Conservation (phyloP, 441 rosid species). For the Gossypium davidsonii region DNA sequence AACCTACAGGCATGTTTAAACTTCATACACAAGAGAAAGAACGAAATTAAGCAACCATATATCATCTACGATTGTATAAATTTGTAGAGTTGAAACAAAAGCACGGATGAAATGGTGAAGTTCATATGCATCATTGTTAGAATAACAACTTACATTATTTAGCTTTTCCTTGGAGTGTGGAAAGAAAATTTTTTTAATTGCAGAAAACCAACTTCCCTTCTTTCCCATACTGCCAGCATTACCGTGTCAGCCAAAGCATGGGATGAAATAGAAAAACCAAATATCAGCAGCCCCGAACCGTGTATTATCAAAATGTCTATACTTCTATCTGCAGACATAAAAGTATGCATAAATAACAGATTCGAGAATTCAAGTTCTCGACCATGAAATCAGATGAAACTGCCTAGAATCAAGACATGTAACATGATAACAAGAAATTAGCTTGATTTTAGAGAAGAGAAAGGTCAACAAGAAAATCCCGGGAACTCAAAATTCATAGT, state of each 20-base stretch:
- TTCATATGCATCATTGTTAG: background rate
- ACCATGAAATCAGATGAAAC: constrained; percentile 3
- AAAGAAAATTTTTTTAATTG: constrained; percentile 71
- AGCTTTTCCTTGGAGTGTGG: constrained; percentile 69
- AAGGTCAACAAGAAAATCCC: constrained; percentile 7
- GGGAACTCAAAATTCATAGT: background rate
- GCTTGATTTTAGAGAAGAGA: background rate
- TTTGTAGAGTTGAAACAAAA: background rate
- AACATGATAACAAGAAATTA: background rate
- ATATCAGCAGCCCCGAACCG: constrained; percentile 13
- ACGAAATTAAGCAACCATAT: background rate
- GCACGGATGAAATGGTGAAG: background rate
- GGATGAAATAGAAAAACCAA: constrained; percentile 10
- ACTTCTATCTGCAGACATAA: constrained; percentile 2
- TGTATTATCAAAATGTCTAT: background rate
- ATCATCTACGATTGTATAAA: background rate
- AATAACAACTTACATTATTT: constrained; percentile 23
- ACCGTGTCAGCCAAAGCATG: constrained; percentile 35
- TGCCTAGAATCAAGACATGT: background rate
- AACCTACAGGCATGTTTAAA: too few relatives aligned
- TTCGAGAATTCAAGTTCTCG: background rate
- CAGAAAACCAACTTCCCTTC: constrained; percentile 91
- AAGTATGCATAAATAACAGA: background rate
- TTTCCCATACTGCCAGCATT: constrained; percentile 80
- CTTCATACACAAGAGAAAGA: background rate